phyloP scores from a whole-genome alignment of 2,329 filamentous ascomycete genomes.

The Beauveria sp. region DNA sequence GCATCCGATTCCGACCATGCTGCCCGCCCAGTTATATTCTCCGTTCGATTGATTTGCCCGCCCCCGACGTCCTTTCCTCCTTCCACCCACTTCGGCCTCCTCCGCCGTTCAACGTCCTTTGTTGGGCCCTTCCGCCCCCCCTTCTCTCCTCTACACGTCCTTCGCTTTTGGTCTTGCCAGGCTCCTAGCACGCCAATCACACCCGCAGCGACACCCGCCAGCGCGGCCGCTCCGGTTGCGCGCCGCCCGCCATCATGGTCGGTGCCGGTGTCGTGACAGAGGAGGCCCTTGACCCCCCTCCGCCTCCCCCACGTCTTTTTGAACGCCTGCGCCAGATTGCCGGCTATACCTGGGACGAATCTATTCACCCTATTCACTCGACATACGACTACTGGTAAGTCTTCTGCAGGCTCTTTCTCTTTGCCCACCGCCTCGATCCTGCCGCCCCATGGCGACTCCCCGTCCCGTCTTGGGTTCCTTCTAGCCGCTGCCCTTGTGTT shows the following conservation, averaged over 20 bases:
- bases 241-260: constrained; percentile 38
- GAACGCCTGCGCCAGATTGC: constrained; percentile 66
- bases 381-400: constrained; percentile 83
- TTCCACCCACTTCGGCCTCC: neutral
- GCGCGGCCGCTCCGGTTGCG: constrained; percentile 2
- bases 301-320: constrained; percentile 58
- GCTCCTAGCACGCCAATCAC: neutral
- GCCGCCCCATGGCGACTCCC: no score
- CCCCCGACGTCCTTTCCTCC: neutral
- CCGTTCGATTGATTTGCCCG: constrained; percentile 6
- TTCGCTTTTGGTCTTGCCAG: no score
- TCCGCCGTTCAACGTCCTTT: neutral
- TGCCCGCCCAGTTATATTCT: constrained; percentile 1
- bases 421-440: neutral
- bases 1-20: neutral
- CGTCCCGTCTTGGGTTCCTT: neutral
- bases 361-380: constrained; percentile 45
- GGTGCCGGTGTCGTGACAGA: constrained; percentile 40
- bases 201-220: neutral
- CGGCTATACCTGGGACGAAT: constrained; percentile 71
- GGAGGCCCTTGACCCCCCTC: constrained; percentile 57
- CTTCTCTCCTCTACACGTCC: neutral
- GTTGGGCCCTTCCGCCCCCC: neutral
- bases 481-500: neutral
- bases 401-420: neutral